Percentiles rank a stretch among this genome's conserved stretches.
These are phyloP conservation scores for Scheffersomyces stambukii DNA, from an alignment of 1,139 yeast genomes.

Conservation along the genomic window DNA sequence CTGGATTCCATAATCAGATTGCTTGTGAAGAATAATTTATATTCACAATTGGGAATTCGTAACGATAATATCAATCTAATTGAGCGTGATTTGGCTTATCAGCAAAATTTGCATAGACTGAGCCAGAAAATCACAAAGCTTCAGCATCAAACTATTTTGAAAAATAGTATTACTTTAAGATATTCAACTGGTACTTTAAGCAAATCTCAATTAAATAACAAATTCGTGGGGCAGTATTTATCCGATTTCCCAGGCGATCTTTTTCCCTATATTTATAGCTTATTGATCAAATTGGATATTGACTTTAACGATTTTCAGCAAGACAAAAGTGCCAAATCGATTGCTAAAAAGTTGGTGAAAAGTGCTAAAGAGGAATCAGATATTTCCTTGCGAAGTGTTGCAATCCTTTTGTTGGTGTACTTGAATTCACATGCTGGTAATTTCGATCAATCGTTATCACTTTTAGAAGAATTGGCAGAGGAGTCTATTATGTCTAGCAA, in stretches of 20 bases:
- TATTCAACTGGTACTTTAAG: conserved; percentile 36
- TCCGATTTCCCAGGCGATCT: conserved; percentile 28
- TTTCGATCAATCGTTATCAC: conserved; percentile 40
- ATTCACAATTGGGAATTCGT: conserved; percentile 19
- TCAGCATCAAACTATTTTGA: conserved; percentile 38
- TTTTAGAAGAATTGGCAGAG: conserved; percentile 34
- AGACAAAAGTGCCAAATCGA: conserved; percentile 11
- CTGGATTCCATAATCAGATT: conserved; percentile 30
- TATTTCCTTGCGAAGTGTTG: too few relatives aligned
- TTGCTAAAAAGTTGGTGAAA: conserved; percentile 23
- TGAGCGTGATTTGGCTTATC: conserved; percentile 43
- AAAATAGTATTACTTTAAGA: conserved; percentile 43
- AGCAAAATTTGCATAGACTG: conserved; percentile 30
- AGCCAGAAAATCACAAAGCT: conserved; percentile 39
- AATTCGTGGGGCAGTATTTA: conserved; percentile 17
- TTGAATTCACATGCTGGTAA: conserved; percentile 34
- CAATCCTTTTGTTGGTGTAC: conserved; percentile 44
- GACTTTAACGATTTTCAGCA: conserved; percentile 23
- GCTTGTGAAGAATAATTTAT: conserved; percentile 32
- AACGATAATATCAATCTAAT: conserved; percentile 30
- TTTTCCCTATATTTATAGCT: conserved; percentile 27
- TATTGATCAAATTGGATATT: conserved; percentile 26
- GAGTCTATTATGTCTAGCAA: conserved; percentile 10
- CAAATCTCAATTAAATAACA: conserved; percentile 17
- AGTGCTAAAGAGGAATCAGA: conserved; percentile 8